Conservation (phyloP, 2,329 filamentous ascomycete species). For the Sclerotinia sclerotiorum region DNA sequence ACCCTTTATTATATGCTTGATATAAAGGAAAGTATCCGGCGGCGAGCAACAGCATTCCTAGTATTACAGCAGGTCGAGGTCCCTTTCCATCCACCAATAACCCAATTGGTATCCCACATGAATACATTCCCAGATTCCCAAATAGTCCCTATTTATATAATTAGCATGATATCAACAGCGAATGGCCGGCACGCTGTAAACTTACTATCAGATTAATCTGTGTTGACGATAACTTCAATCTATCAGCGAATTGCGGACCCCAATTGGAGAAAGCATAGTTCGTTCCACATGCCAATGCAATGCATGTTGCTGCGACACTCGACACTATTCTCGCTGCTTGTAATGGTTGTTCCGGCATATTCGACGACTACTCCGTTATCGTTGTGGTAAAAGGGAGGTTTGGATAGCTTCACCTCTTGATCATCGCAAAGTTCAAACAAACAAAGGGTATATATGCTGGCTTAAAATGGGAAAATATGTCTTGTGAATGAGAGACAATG, state of each 20-base stretch:
- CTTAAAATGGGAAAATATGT: not conserved
- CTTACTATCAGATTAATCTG: constrained; percentile 86
- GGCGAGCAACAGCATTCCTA: constrained; percentile 71
- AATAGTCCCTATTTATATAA: constrained; percentile 54
- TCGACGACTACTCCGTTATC: constrained; percentile 24
- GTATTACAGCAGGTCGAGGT: constrained; percentile 73
- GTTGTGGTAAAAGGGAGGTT: not conserved
- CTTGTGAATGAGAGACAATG: constrained; percentile 2
- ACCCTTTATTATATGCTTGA: constrained; percentile 69
- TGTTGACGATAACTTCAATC: constrained; percentile 83
- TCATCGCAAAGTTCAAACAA: constrained; percentile 26
- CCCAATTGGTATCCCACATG: constrained; percentile 82
- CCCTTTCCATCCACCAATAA: constrained; percentile 82
- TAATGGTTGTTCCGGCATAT: constrained; percentile 51
- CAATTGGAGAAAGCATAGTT: constrained; percentile 99
- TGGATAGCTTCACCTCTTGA: constrained; percentile 26
- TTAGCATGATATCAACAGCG: constrained; percentile 37
- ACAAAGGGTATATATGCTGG: not conserved
- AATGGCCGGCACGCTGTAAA: constrained; percentile 10
- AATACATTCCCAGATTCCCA: constrained; percentile 93
- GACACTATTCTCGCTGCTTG: constrained; percentile 72
- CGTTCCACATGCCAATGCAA: constrained; percentile 87
- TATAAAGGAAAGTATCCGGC: constrained; percentile 86
- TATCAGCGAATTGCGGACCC: constrained; percentile 91
- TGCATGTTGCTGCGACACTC: constrained; percentile 78